These are phyloP conservation scores for Xylaria sp. DNA, from an alignment of 2,329 filamentous ascomycete genomes.

Conservation along the genomic window DNA sequence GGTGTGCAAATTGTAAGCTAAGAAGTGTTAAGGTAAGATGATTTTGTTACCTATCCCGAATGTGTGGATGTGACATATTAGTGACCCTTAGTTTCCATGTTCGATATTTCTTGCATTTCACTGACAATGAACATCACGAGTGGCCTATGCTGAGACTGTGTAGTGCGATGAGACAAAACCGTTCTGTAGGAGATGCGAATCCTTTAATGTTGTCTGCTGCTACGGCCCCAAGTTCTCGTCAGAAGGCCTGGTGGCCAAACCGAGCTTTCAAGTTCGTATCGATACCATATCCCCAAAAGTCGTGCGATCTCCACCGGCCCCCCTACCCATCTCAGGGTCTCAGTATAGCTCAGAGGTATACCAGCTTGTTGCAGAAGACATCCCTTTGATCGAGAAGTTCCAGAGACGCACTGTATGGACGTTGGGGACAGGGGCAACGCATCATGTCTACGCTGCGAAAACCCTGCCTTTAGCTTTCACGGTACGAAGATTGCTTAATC, in stretches of 20 bases:
- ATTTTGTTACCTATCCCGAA: neutral
- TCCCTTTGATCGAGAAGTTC: slow-evolving; percentile 56
- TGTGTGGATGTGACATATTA: neutral
- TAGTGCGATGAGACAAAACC: slow-evolving; percentile 38
- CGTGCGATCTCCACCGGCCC: slow-evolving; percentile 51
- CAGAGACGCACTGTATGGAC: slow-evolving; percentile 55
- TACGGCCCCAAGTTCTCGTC: slow-evolving; percentile 33
- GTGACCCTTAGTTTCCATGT: neutral
- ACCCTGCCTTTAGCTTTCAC: slow-evolving; percentile 30
- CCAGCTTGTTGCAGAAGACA: slow-evolving; percentile 48
- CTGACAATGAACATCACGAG: neutral
- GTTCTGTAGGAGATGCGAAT: slow-evolving; percentile 31
- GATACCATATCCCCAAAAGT: neutral
- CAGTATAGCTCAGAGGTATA: slow-evolving; percentile 43
- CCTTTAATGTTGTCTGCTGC: slow-evolving; percentile 31
- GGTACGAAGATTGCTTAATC: slow-evolving; percentile 1
- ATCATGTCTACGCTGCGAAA: slow-evolving; percentile 50
- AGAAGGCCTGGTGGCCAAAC: slow-evolving; percentile 14
- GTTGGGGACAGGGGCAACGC: slow-evolving; percentile 50
- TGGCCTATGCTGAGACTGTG: slow-evolving; percentile 1
- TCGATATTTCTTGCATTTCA: neutral
- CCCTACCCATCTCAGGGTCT: slow-evolving; percentile 32
- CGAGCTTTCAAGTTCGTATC: slow-evolving; percentile 23
- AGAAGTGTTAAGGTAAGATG: slow-evolving; percentile 57
- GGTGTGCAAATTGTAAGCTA: slow-evolving; percentile 67